Conservation (phyloP, 352 stramenopile species). For the Phytopythium mirpurense region DNA sequence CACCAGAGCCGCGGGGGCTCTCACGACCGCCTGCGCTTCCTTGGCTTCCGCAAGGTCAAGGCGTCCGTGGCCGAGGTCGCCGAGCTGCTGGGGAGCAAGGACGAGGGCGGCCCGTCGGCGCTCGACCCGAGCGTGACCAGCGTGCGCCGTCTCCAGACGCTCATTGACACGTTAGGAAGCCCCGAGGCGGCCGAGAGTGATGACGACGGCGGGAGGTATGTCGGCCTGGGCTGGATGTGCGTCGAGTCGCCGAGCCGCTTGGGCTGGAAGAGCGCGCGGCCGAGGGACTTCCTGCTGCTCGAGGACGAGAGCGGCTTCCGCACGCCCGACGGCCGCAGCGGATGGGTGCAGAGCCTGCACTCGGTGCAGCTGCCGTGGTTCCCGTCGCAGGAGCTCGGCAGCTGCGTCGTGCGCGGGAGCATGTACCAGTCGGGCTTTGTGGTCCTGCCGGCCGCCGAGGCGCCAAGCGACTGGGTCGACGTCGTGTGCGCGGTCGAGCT, state of each 20-base stretch:
- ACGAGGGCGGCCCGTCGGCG: background rate
- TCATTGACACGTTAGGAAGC: conserved; percentile 11
- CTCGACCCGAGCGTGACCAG: conserved; percentile 13
- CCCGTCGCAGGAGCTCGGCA: conserved; percentile 26
- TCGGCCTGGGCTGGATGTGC: conserved; percentile 28
- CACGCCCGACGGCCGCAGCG: conserved; percentile 13
- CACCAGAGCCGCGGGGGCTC: background rate
- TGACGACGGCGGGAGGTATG: conserved; percentile 14
- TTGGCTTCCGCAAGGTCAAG: conserved; percentile 12
- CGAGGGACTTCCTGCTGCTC: conserved; percentile 39
- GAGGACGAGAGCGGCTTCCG: conserved; percentile 28
- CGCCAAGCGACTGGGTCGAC: conserved; percentile 15
- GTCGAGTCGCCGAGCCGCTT: conserved; percentile 21
- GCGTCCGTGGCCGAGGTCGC: conserved; percentile 27
- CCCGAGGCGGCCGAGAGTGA: background rate
- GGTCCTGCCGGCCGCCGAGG: conserved; percentile 21
- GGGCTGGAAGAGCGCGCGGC: conserved; percentile 12
- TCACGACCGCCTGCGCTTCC: conserved; percentile 3
- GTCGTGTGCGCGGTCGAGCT: conserved; percentile 22
- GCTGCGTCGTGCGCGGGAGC: conserved; percentile 24
- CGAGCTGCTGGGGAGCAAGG: conserved; percentile 17
- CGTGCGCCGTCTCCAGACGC: conserved; percentile 15
- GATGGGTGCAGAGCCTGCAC: conserved; percentile 53
- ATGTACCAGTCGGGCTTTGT: conserved; percentile 35
- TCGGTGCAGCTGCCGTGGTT: conserved; percentile 55